Base-by-base conservation (phyloP, 73 alveolate species). In the Strombidium stylifer region DNA sequence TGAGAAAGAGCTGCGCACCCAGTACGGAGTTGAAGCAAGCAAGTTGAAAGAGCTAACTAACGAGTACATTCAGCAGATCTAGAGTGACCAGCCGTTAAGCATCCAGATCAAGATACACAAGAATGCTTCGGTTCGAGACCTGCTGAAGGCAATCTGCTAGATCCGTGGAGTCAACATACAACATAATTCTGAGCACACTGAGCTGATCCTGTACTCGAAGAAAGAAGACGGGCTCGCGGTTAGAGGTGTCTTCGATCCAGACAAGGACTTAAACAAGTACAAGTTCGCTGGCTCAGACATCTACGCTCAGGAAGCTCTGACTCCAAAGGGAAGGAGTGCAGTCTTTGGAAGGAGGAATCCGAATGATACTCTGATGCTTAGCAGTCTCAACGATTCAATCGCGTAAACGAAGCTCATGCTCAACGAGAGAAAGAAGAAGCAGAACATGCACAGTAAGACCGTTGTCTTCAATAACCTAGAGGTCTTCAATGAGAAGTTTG, bases 211-310 rank as follows among this genome's bases (percentile, higher is more conserved):
- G 1, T 69, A 31, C 45, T 32, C 72, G 11, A 35, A 21, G 39
- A 27, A 11, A n/a, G 34, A 69, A 21, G 69, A 57, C 11, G n/a
- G n/a, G n/a, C n/a, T n/a, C n/a, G 18, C 31, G 11, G 24, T 69
- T n/a, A 51, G 82, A 39, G 82, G 82, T 3, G 34, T 69, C 25
- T 69, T 52, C 19, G 34, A 69, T 26, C 51, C 47, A 6, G 82
- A 69, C 26, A 15, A 8, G 6, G 32, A 35, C 31, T 41, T 69
- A 8, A 11, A 55, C 10, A 25, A 36, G 8, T 69, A 69, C 41
- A 51, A 53, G n/a, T 19, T 69, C 2, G 54, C 51, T 2, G 40
- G 25, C 31, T 52, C 51, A 23, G 70, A 69, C n/a, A 69, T 69
- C 2, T 59, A 69, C n/a, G 82, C 82, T 15, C 18, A 35, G 8